Evolutionary conservation across 2,329 filamentous ascomycete species (phyloP), one percentile per base, ranked within the genome.

Genomic region (Incumbomyces lentus): DNA sequence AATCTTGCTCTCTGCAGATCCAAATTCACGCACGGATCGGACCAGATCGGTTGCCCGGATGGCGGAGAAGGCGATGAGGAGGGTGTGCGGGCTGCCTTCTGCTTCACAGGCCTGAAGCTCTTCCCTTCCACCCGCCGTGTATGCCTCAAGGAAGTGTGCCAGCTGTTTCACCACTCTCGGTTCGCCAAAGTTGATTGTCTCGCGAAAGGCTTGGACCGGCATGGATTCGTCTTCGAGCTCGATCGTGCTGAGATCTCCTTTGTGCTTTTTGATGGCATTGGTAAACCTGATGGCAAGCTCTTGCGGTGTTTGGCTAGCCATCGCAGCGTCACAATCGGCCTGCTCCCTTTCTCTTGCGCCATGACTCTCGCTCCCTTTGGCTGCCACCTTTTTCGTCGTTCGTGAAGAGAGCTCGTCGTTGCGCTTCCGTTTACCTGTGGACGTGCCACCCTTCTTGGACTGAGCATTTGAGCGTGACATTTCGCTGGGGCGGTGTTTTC

Each of bases 241-340:
- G 34, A 96, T 76, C 1, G 80, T 71, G 56, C 85, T 95, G 58
- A 95, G 65, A 44, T 95, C 83, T 22, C 77, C 79, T 33, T 47
- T 48, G 45, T 87, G 85, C 18, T 83, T 76, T 53, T 76, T 79
- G 44, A 86, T 82, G 60, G 84, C 79, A 60, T 92, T 82, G 6
- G 84, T 84, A 51, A 95, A 72, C 62, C 95, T 81, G 62, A 95
- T 90, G 1, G 89, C 86, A 39, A 95, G 69, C 35, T 95, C 72
- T 54, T 82, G 78, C 50, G 79, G 82, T 63, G 95, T 86, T 82
- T 95, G 89, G 50, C 79, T 78, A 37, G 80, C 78, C 61, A 95
- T 85, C 2, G 84, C 78, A 53, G 78, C 79, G 66, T 95, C 94
- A 55, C 19, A 95, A 70, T 6, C 83, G 82, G 30, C 82, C 76